A percentile compares a stretch with the other conserved stretches of the same genome.
These are phyloP conservation scores for Leccinum subspadiceum DNA, from an alignment of 1,284 basidiomycete genomes.

Conservation along the genomic window DNA sequence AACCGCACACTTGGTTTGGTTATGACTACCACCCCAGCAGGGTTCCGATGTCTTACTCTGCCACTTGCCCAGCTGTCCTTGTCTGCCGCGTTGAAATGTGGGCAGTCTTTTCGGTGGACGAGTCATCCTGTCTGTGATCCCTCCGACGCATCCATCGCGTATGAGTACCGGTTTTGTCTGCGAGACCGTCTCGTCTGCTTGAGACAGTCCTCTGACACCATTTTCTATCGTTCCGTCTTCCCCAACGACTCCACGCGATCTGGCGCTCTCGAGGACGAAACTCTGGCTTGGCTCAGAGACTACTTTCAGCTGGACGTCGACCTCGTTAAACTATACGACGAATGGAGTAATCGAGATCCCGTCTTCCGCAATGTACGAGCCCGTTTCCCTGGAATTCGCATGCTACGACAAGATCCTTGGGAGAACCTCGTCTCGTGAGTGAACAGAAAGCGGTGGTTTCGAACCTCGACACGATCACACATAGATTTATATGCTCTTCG, in stretches of 20 bases:
- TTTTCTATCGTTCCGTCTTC: constrained; percentile 75
- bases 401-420: constrained; percentile 94
- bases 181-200: constrained; percentile 82
- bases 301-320: constrained; percentile 91
- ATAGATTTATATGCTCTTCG: constrained; percentile 95
- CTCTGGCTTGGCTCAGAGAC: constrained; percentile 74
- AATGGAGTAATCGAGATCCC: constrained; percentile 77
- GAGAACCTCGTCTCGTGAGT: constrained; percentile 90
- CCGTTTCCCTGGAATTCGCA: constrained; percentile 66
- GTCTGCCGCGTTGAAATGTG: constrained; percentile 71
- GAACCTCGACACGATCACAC: constrained; percentile 9
- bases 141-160: constrained; percentile 28
- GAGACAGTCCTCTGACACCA: constrained; percentile 62
- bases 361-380: constrained; percentile 68
- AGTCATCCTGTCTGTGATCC: constrained; percentile 34
- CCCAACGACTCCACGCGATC: constrained; percentile 41
- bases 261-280: constrained; percentile 53
- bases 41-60: constrained; percentile 60
- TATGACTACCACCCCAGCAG: constrained; percentile 26
- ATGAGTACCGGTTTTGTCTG: constrained; percentile 75
- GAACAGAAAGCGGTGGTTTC: constrained; percentile 5
- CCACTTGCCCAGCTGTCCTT: constrained; percentile 66
- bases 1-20: background rate
- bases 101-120: constrained; percentile 81
- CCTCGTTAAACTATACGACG: constrained; percentile 69